Base-by-base conservation (phyloP, 208 protist species). In the Leishmania braziliensis region DNA sequence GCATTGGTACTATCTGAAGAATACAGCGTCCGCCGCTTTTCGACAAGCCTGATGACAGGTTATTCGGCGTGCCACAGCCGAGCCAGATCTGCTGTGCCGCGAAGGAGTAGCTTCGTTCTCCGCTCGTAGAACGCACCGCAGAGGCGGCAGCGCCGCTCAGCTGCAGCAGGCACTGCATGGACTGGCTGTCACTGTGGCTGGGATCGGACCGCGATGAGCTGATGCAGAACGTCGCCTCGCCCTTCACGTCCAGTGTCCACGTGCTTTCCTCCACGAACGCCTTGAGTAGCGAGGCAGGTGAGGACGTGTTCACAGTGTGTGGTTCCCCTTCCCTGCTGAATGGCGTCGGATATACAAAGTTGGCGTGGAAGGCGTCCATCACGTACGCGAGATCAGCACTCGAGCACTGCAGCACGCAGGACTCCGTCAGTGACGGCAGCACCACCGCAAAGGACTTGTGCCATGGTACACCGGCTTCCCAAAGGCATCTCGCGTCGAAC, bases 231-330 rank as follows among this genome's bases (percentile, higher is more conserved):
- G 48, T 3, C 14, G 77, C 36, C 5, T n/a, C 20, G 39, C 77
- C 65, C 36, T 69, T 62, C 39, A 82, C 74, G 48, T 48, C 62
- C 23, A 86, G 16, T n/a, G 20, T 51, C 78, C 72, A 80, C 20
- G 65, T 82, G 23, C 26, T 86, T 50, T 73, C 70, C 58, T 80
- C 78, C 23, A 50, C 58, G 0, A 76, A 66, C 6, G 54, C 6
- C 33, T 77, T 66, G 26, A 86, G 65, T 14, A 86, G 60, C 14
- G 78, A 82, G 3, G 78, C 71, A 9, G 82, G 82, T n/a, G 82
- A 70, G 1, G 78, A 79, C 33, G 48, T 54, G 51, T 36, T 12
- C 46, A 53, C n/a, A 3, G 60, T 48, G 20, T 48, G 46, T n/a
- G 33, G 54, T 12, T 56, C 51, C 29, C 10, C 33, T 20, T 54